Percentiles rank a stretch among this genome's conserved stretches.
phyloP scores from a whole-genome alignment of 2,329 filamentous ascomycete species.

The Fusarium sp. region DNA sequence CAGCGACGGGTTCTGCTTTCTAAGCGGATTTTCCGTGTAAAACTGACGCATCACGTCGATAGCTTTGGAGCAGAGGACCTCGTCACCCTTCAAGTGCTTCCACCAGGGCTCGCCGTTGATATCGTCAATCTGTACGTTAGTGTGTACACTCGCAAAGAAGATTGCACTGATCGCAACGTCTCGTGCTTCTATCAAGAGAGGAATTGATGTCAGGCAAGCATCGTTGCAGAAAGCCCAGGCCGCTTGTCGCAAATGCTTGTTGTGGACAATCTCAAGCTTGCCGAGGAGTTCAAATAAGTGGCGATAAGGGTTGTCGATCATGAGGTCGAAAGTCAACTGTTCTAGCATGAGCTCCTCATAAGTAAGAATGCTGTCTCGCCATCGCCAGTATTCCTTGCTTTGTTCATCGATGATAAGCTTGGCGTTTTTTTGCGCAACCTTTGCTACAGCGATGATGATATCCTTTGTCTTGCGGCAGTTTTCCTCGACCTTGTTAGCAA shows the following conservation, averaged over 20 bases:
- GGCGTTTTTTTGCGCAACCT: conserved; percentile 93
- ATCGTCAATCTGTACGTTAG: conserved; percentile 78
- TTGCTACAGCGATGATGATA: conserved; percentile 90
- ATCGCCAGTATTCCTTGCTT: conserved; percentile 97
- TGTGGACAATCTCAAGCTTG: conserved; percentile 76
- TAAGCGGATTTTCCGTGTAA: conserved; percentile 70
- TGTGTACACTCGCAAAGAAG: conserved; percentile 84
- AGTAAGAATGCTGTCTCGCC: conserved; percentile 91
- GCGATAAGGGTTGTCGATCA: conserved; percentile 87
- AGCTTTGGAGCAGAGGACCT: conserved; percentile 74
- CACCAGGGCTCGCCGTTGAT: conserved; percentile 85
- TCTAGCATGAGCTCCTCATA: conserved; percentile 95
- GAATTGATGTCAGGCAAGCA: conserved; percentile 83
- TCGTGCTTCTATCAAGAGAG: conserved; percentile 79
- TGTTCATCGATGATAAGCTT: conserved; percentile 93
- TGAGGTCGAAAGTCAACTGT: conserved; percentile 90
- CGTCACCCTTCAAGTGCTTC: conserved; percentile 76
- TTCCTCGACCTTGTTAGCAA: conserved; percentile 97
- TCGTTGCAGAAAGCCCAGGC: conserved; percentile 97
- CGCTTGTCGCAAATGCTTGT: conserved; percentile 83
- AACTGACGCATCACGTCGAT: conserved; percentile 79
- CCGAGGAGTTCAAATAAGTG: conserved; percentile 83
- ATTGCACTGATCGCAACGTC: conserved; percentile 87
- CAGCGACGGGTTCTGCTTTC: conserved; percentile 63
- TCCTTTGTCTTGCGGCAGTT: conserved; percentile 96